These are phyloP conservation scores for Corynascus novoguineensis DNA, from an alignment of 495 filamentous ascomycete genomes.

Conservation along the genomic window DNA sequence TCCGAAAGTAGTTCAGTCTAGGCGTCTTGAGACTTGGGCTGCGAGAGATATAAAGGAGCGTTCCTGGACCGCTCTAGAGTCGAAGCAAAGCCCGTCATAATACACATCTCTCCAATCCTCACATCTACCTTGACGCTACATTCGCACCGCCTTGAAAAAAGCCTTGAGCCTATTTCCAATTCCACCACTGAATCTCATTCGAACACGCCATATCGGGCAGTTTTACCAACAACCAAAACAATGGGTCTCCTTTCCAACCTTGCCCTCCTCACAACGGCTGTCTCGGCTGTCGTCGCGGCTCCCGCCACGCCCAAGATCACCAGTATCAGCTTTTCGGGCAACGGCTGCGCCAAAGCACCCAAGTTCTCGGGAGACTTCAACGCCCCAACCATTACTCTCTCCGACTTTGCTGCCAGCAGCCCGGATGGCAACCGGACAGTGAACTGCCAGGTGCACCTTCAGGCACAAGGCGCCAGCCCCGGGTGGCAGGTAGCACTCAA, in stretches of 20 bases:
- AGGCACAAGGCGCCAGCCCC: slow-evolving; percentile 27
- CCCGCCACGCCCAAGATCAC: slow-evolving; percentile 27
- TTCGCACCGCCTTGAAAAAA: not conserved
- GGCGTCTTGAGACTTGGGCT: too few species aligned
- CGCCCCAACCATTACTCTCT: slow-evolving; percentile 32
- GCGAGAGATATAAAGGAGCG: slow-evolving; percentile 14
- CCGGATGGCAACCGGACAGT: slow-evolving; percentile 28
- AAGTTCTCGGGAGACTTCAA: slow-evolving; percentile 32
- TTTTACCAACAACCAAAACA: slow-evolving; percentile 1
- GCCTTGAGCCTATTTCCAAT: not conserved
- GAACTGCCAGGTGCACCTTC: slow-evolving; percentile 40
- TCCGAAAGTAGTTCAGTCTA: not conserved
- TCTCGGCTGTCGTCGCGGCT: slow-evolving; percentile 9
- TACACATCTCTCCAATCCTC: not conserved
- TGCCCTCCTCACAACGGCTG: slow-evolving; percentile 25
- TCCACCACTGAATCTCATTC: not conserved
- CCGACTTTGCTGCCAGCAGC: slow-evolving; percentile 30
- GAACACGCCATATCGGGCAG: not conserved
- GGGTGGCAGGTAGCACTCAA: slow-evolving; percentile 43
- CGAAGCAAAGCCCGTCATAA: not conserved
- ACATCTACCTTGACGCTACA: not conserved
- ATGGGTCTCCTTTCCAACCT: slow-evolving; percentile 29
- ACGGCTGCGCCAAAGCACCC: slow-evolving; percentile 33
- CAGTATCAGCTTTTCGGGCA: slow-evolving; percentile 36
- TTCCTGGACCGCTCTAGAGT: not conserved